Evolutionary conservation across 139 green algal genomes (phyloP), one percentile per base, ranked within the genome.

Genomic region (Chlamydomonas schloesseri): DNA sequence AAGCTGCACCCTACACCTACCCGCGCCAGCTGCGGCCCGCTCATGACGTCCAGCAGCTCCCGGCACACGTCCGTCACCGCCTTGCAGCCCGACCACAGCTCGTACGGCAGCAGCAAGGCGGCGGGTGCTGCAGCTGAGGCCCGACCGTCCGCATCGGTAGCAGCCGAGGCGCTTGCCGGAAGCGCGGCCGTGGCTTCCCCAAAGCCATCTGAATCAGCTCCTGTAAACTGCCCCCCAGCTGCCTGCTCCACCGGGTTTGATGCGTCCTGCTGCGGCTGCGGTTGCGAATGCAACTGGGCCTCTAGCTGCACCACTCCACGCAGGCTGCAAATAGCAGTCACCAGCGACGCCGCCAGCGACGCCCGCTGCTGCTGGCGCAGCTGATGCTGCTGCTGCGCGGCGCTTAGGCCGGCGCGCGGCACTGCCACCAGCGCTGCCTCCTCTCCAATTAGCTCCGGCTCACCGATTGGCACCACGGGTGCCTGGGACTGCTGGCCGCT

Each of bases 21-120:
- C 64, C 47, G 65, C 9, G n/a, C 64, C 64, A 84, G 78, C 37
- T 84, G 37, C 28, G 29, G 10, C 17, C 64, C 78, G 9, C 33
- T 75, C 78, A 84, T 65, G 36, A 26, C 64, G 33, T 74, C 78
- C 60, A 84, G 62, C 64, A 84, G 64, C 64, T 53, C 46, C 4
- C n/a, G 10, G 13, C 42, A 60, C n/a, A 67, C 11, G 29, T 84
- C 78, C 42, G 64, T 75, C 42, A 84, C 42, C n/a, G 18, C 36
- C 65, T 84, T 84, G 46, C 14, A 42, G 29, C 55, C 10, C 3
- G 42, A 26, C 78, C 78, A 84, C 78, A 84, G 31, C 42, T 74
- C 78, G 78, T 84, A 84, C 64, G 78, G 78, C 78, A 84, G 62
- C 64, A 84, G 78, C 37, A 11, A 11, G 24, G 10, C n/a, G 37